A percentile compares a stretch with the other conserved stretches of the same genome.
These are phyloP conservation scores for Alloteropsis angusta DNA, from an alignment of 202 grass and related monocot species.

Conservation along the genomic window DNA sequence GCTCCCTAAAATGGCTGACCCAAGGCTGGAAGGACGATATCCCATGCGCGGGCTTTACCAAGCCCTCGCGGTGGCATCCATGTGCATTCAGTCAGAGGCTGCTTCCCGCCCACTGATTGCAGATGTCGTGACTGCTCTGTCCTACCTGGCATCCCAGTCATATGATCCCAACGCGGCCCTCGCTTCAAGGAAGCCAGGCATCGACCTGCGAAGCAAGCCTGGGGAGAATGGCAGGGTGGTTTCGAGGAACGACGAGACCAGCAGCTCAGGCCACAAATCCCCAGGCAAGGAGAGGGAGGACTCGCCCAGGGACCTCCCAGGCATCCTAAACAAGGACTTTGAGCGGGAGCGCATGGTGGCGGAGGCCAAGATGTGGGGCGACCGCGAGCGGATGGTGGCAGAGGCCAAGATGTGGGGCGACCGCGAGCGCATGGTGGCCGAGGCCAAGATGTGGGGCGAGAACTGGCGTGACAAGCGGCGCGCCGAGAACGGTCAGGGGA, in stretches of 20 bases:
- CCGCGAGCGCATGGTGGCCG: slow-evolving; percentile 45
- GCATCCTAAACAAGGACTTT: slow-evolving; percentile 50
- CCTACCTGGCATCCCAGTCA: slow-evolving; percentile 76
- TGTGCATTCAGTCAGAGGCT: slow-evolving; percentile 94
- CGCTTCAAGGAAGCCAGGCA: slow-evolving; percentile 29
- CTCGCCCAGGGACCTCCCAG: slow-evolving; percentile 33
- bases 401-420: slow-evolving; percentile 89
- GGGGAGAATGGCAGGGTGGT: slow-evolving; percentile 32
- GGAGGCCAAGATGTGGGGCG: slow-evolving; percentile 78
- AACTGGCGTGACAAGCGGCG: slow-evolving; percentile 85
- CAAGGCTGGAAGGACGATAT: slow-evolving; percentile 64
- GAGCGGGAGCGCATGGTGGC: slow-evolving; percentile 67
- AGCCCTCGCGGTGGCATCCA: slow-evolving; percentile 84
- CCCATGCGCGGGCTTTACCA: slow-evolving; percentile 96
- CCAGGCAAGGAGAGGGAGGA: slow-evolving; percentile 50
- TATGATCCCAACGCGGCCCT: slow-evolving; percentile 39
- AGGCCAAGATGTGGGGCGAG: slow-evolving; percentile 75
- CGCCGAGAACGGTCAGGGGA: slow-evolving; percentile 36
- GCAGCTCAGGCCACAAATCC: slow-evolving; percentile 26
- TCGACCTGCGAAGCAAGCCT: slow-evolving; percentile 27
- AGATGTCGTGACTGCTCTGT: slow-evolving; percentile 86
- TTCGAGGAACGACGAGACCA: slow-evolving; percentile 18
- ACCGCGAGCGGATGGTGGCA: slow-evolving; percentile 57
- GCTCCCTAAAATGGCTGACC: slow-evolving; percentile 82
- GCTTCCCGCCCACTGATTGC: slow-evolving; percentile 80